Base-by-base conservation (phyloP, 2,329 filamentous ascomycete genomes). In the Thielaviopsis ethacetica region DNA sequence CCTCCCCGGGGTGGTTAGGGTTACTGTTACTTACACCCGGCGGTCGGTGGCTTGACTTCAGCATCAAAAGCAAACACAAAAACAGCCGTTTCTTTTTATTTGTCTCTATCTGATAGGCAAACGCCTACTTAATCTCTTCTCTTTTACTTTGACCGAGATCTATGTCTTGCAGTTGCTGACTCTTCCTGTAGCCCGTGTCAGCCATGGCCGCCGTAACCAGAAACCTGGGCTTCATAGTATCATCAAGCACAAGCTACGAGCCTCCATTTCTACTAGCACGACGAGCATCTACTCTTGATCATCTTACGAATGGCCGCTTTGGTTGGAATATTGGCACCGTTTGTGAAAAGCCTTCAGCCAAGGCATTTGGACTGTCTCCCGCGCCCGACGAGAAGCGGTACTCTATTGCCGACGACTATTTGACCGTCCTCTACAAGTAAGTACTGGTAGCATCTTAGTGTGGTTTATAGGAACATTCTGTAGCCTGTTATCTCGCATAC, bases 181-280 rank as follows among this genome's bases (percentile, higher is more conserved):
- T 17, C 12, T n/a, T 53, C 6, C 13, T 17, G n/a, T 73, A 76
- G 3, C 75, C 82, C 2, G 73, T 86, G 0, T 75, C 82, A 1
- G 82, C 83, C 2, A 84, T 86, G 82, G 83, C 83, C 0, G 82
- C 83, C 0, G 83, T 74, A 0, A 86, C 84, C 0, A 76, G 79
- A 63, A 84, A 74, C 60, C 76, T 88, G n/a, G 80, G 78, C 0
- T 86, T 87, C 62, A 83, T 83, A 0, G 80, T 86, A 1, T 86
- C 84, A 0, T 76, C 83, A 0, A 78, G 79, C 1, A 85, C 83
- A 0, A 85, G 81, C 0, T 87, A 86, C 62, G 83, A 86, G 66
- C 77, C 82, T 65, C 83, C 84, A 0, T 86, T 85, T 64, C 79
- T 84, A 63, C 71, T 86, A 15, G 83, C 84, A 0, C 70, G 83